Base-by-base conservation (phyloP, 805 yeast genomes). In the Cyberlindnera bimundalis region DNA sequence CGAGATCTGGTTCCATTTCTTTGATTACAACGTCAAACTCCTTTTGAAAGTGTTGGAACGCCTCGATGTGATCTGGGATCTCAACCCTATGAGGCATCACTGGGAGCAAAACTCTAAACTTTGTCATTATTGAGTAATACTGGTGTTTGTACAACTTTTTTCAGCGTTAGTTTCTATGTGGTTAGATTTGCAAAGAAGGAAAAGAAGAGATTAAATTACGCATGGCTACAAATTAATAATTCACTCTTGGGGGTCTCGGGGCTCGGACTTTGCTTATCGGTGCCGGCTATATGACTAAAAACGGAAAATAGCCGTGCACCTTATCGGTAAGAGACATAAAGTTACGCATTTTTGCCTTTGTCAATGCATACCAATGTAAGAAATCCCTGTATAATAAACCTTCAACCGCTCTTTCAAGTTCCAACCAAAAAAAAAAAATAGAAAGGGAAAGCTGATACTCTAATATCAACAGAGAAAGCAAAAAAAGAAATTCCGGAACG, bases 21-120 rank as follows among this genome's bases (percentile, higher is more conserved):
- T 76, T 71, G 33, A 60, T 43, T 2, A 69, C 42, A 11, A 70
- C 62, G 1, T 67, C 60, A 39, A 73, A 73, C 20, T 65, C 59
- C 11, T 63, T 46, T n/a, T 61, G 43, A 48, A 82, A 70, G 18
- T 61, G 51, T 19, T 61, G 45, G 60, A 69, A 81, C 42, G 76
- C 76, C 2, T 74, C 70, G 14, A 74, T 54, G 3, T 64, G 52
- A 21, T 61, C 61, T 52, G 77, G 73, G 29, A 77, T 55, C 30
- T 76, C 80, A 3, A 35, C 39, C 14, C 76, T 76, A 24, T 51
- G 46, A 15, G 47, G 34, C 21, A 50, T 45, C 18, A 59, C 54
- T 13, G 67, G 62, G 18, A 75, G 58, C 8, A 65, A 39, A 2
- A 63, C 64, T 45, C 50, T 59, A 26, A 50, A 56, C 14, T 45